Evolutionary conservation across 306 rosid species (phyloP), one percentile per base, ranked within the genome.

Genomic region (Prunus salicina): DNA sequence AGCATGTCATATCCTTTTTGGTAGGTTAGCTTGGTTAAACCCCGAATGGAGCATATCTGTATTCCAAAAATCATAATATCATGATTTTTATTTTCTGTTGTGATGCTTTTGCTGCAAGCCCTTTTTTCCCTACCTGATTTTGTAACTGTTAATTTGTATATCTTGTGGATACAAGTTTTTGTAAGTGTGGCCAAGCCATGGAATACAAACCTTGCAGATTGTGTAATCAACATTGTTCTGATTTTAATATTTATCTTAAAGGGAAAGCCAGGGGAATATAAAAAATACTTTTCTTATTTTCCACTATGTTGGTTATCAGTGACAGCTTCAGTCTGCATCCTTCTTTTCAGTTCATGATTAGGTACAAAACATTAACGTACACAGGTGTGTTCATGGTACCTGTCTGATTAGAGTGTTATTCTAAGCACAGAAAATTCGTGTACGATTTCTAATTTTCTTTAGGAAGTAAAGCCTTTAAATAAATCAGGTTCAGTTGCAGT

Each of bases 21-120:
- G 64, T 82, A 81, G 82, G 71, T 75, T 82, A 79, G 82, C 81
- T 75, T 79, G 78, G 57, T 56, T 46, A 57, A 24, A n/a, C 32
- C 22, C 80, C 24, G 51, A 46, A 75, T 75, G 49, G 18, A 57
- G 55, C 68, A 49, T 75, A 32, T 24, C 50, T 71, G 76, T 71
- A 69, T 71, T 20, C 67, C 69, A 79, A 7, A 69, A 78, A 43
- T 78, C 80, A 45, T 34, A 24, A 67, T 58, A 12, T 56, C 64
- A 45, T 64, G 65, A 68, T 56, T 38, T 71, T 64, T 46, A 30
- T 63, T 74, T 62, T 74, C 47, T 6, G 49, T 47, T 51, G 10
- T 63, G 61, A 6, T 63, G 69, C 43, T 74, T 45, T 72, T 46
- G 45, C 71, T 32, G n/a, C 57, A 49, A 25, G 16, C 47, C 47